Percentiles rank a stretch among this genome's conserved stretches.
phyloP scores from a whole-genome alignment of 441 rosid genomes.

The Euphorbia schlechtendalii region DNA sequence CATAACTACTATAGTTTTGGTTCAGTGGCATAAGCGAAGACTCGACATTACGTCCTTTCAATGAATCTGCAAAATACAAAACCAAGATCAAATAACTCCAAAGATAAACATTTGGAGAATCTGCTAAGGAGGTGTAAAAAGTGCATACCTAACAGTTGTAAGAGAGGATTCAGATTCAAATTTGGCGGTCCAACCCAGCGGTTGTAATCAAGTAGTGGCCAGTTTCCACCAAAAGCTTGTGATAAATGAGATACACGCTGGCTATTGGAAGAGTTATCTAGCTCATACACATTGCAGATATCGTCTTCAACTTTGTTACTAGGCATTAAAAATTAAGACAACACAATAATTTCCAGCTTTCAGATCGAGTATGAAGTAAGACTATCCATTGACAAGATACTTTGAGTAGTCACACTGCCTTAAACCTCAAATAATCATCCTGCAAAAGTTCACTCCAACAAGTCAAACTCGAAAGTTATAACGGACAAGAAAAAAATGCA shows the following conservation, averaged over 20 bases:
- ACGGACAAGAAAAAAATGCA: not conserved
- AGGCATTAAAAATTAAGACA: slow-evolving; percentile 68
- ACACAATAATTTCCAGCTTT: slow-evolving; percentile 22
- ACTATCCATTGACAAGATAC: slow-evolving; percentile 7
- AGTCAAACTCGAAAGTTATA: not conserved
- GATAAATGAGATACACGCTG: slow-evolving; percentile 50
- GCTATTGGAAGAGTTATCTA: slow-evolving; percentile 52
- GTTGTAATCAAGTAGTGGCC: slow-evolving; percentile 49
- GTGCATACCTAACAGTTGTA: slow-evolving; percentile 53
- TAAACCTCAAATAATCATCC: slow-evolving; percentile 6
- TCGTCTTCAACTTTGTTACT: slow-evolving; percentile 84
- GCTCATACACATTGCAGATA: slow-evolving; percentile 72
- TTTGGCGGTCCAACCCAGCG: slow-evolving; percentile 35
- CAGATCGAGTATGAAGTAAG: slow-evolving; percentile 20
- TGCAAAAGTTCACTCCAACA: slow-evolving; percentile 4
- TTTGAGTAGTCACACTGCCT: not conserved
- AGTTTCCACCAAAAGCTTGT: slow-evolving; percentile 50
- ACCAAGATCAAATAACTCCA: slow-evolving; percentile 15
- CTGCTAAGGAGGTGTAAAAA: not conserved
- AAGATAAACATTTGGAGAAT: not conserved
- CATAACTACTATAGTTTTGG: slow-evolving; percentile 46
- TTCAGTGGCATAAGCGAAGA: slow-evolving; percentile 44
- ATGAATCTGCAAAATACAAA: slow-evolving; percentile 48
- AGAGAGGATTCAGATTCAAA: slow-evolving; percentile 39
- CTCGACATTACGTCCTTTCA: slow-evolving; percentile 34